A percentile compares a stretch with the other conserved stretches of the same genome.
Conservation (phyloP, 768 basidiomycete genomes). For the Russula sp. region DNA sequence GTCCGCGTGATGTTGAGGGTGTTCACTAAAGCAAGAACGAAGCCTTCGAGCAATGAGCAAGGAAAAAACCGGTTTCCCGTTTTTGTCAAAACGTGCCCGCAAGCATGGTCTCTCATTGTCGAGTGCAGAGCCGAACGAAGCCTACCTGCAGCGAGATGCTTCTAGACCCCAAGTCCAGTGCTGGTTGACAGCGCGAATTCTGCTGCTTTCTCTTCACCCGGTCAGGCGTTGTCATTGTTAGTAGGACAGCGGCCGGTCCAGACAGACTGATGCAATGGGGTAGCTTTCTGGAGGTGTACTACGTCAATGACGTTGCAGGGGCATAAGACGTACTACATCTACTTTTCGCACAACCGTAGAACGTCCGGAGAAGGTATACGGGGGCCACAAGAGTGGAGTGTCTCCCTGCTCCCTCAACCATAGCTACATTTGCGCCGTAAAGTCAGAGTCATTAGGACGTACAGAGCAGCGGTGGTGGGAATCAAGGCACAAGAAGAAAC, state of each 20-base stretch:
- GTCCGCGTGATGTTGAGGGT: not conserved
- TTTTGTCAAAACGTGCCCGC: not conserved
- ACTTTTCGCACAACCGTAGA: constrained; percentile 15
- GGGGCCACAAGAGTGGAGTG: not conserved
- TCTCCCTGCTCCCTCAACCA: not conserved
- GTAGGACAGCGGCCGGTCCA: not conserved
- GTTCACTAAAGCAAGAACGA: not conserved
- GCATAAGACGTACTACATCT: not conserved
- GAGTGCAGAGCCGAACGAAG: not conserved
- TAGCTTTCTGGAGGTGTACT: not conserved
- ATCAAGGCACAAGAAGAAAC: constrained; percentile 13
- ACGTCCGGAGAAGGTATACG: not conserved
- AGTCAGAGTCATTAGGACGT: not conserved
- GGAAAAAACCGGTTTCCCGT: not conserved
- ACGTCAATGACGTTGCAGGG: not conserved
- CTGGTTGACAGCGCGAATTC: not conserved
- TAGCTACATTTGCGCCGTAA: not conserved
- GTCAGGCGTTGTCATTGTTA: not conserved
- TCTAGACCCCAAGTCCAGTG: not conserved
- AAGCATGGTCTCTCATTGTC: not conserved
- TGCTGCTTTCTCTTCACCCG: not conserved
- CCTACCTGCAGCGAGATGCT: not conserved
- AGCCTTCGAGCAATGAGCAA: not conserved
- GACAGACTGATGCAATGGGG: not conserved
- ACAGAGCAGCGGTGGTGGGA: not conserved